A percentile compares a stretch with the other conserved stretches of the same genome.
Conservation (phyloP, 164 flowering plant genomes). For the Platanus orientalis region DNA sequence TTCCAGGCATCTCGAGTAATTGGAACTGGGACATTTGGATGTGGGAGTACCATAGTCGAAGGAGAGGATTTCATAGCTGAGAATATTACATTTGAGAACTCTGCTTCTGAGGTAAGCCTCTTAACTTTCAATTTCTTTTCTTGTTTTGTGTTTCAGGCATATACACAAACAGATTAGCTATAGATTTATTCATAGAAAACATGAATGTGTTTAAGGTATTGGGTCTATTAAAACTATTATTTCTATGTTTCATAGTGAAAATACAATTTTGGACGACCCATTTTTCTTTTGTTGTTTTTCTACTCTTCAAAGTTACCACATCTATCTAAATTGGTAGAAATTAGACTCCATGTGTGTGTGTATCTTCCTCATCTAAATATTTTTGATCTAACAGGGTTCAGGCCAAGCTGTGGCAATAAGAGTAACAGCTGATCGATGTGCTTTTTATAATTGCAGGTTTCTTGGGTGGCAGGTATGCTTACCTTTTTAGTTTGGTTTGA, state of each 20-base stretch:
- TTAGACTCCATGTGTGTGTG: too few species aligned
- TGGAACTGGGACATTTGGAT: conserved; percentile 95
- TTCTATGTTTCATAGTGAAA: too few species aligned
- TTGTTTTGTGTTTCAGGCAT: too few species aligned
- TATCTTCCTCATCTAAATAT: too few species aligned
- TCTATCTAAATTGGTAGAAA: too few species aligned
- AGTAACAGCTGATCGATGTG: conserved; percentile 93
- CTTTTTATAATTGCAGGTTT: conserved; percentile 92
- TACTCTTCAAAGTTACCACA: too few species aligned
- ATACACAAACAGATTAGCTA: too few species aligned
- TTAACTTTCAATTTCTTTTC: not conserved
- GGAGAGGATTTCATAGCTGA: conserved; percentile 97
- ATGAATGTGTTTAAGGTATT: too few species aligned
- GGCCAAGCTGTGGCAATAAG: conserved; percentile 97
- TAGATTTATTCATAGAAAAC: too few species aligned
- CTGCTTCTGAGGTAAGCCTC: conserved; percentile 69
- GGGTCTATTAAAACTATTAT: too few species aligned
- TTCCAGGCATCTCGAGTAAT: conserved; percentile 59
- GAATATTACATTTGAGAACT: conserved; percentile 94
- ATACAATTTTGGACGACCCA: too few species aligned
- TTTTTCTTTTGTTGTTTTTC: too few species aligned
- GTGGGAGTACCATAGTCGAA: conserved; percentile 78
- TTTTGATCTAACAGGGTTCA: conserved; percentile 57
- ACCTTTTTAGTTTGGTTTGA: not conserved
- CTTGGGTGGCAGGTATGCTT: conserved; percentile 91